Conservation (phyloP, 2,329 filamentous ascomycete genomes). For the Phialophora expanda region DNA sequence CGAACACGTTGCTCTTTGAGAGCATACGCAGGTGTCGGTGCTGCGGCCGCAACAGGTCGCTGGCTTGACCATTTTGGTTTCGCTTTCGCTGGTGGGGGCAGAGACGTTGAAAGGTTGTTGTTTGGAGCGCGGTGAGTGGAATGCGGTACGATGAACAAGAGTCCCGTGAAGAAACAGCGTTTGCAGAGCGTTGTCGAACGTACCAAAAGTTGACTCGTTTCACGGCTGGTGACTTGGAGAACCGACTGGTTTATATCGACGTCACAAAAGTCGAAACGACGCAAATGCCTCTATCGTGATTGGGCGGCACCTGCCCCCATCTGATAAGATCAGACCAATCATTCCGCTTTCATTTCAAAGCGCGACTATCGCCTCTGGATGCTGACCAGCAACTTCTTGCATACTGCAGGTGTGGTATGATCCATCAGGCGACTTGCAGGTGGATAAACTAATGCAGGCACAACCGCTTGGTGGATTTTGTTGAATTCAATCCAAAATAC, state of each 20-base stretch:
- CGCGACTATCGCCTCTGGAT: neutral
- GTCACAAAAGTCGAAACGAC: neutral
- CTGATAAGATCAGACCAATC: neutral
- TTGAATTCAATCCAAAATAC: neutral
- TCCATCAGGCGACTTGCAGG: constrained; percentile 1
- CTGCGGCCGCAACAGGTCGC: constrained; percentile 65
- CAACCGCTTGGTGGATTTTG: neutral
- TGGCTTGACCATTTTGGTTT: constrained; percentile 53
- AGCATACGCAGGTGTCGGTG: constrained; percentile 61
- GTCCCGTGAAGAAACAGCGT: neutral
- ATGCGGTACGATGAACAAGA: neutral
- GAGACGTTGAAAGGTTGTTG: constrained; percentile 1
- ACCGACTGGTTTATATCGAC: neutral
- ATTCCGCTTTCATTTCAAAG: constrained; percentile 4
- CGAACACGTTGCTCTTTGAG: constrained; percentile 72
- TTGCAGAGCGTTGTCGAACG: neutral
- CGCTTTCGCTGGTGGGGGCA: constrained; percentile 2
- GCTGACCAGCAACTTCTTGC: neutral
- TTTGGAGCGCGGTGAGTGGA: neutral
- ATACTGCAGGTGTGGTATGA: constrained; percentile 3
- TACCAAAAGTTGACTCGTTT: neutral
- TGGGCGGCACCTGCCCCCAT: neutral
- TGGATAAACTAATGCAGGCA: constrained; percentile 4
- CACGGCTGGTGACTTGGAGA: neutral
- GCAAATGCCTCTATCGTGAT: neutral